Base-by-base conservation (phyloP, 75 land plant genomes). In the Larix kaempferi region DNA sequence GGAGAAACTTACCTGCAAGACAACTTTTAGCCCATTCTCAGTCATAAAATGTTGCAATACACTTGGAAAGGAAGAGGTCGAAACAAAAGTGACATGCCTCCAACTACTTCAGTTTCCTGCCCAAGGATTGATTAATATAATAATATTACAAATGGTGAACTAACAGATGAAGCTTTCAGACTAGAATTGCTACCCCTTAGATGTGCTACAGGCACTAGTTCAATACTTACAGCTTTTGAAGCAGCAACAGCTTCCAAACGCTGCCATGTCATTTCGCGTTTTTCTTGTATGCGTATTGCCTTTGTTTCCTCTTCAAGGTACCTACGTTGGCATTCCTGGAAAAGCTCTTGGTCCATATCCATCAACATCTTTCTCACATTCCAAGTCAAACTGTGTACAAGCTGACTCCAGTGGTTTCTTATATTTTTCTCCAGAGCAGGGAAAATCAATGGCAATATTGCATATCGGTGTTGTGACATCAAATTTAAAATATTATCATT, bases 361-460 rank as follows among this genome's bases (percentile, higher is more conserved):
- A 59, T 60, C 58, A 89, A 86, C 86, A 89, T 81, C 74, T 89
- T 89, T 54, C 84, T 80, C 26, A 89, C 89, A 74, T 89, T 89
- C 39, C 65, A 59, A 55, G 89, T 86, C n/a, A 89, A 62, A 54
- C 83, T 87, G 59, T 84, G 82, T 22, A 89, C 91, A 44, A 86
- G 84, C 55, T 77, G 86, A 78, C 84, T 89, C 91, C 91, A 89
- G 71, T 89, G 91, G 58, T 69, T 81, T 13, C 59, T 82, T 3
- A 73, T 78, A 62, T 89, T 89, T 69, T 77, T 86, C 56, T 89
- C 91, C 69, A 86, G 61, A 4, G 86, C 76, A 25, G 88, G 84
- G 52, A 86, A 74, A 22, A 89, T 74, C 11, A 86, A 54, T 12
- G 91, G 89, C 57, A 89, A 60, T 26, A 89, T 84, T 71, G 67